phyloP scores from a whole-genome alignment of 2,329 filamentous ascomycete species.

The Ceratocystis papillata region DNA sequence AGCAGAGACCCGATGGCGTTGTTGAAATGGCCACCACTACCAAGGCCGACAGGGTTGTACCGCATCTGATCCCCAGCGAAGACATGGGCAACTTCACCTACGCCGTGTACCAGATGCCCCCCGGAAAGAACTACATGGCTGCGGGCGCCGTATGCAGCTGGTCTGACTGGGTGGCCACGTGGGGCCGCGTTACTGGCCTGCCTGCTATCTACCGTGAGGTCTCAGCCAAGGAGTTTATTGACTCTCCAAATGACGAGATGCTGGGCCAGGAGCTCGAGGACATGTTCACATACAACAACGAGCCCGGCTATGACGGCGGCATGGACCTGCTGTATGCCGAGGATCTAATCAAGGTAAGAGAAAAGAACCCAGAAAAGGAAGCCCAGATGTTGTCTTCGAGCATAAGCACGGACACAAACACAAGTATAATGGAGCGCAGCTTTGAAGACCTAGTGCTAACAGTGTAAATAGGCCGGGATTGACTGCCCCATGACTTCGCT shows the following conservation, averaged over 20 bases:
- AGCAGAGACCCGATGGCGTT: conserved; percentile 31
- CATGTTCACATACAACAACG: conserved; percentile 40
- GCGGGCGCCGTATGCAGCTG: conserved; percentile 38
- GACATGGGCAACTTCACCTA: conserved; percentile 41
- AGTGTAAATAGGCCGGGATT: conserved; percentile 33
- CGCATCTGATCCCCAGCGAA: conserved; percentile 38
- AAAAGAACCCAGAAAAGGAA: neutral
- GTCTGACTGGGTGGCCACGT: conserved; percentile 37
- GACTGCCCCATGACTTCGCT: conserved; percentile 37
- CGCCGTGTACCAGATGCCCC: conserved; percentile 40
- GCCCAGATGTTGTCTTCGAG: neutral
- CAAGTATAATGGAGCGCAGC: neutral
- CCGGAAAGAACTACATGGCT: conserved; percentile 41
- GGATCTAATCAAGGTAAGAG: conserved; percentile 37
- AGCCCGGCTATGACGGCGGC: conserved; percentile 41
- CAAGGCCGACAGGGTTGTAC: conserved; percentile 32
- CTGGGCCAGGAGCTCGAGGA: conserved; percentile 36
- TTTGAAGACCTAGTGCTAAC: conserved; percentile 1
- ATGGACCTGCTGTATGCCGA: conserved; percentile 36
- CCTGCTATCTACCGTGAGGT: conserved; percentile 34
- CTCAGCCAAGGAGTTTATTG: conserved; percentile 35
- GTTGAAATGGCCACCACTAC: conserved; percentile 41
- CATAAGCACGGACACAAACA: too few relatives aligned
- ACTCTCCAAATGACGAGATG: conserved; percentile 25
- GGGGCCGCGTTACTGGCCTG: conserved; percentile 33